Conservation (phyloP, 495 filamentous ascomycete species). For the Neurospora discreta region DNA sequence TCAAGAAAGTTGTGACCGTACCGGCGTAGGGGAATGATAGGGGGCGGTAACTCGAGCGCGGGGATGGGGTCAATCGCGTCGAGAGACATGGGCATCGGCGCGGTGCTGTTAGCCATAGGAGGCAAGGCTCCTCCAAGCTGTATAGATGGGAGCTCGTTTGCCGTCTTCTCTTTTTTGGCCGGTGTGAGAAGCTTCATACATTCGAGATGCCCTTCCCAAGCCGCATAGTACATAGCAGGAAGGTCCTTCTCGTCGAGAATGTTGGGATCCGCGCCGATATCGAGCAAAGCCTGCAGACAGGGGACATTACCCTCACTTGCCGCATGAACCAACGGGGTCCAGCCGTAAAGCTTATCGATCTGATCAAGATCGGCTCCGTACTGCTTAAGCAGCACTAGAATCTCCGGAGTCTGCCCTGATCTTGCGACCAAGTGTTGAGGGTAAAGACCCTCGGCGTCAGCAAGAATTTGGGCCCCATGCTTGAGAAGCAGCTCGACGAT, state of each 20-base stretch:
- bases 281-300: conserved; percentile 68
- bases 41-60: conserved; percentile 82
- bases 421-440: conserved; percentile 96
- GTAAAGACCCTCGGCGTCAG: conserved; percentile 91
- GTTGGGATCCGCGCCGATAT: conserved; percentile 60
- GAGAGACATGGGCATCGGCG: conserved; percentile 53
- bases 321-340: conserved; percentile 93
- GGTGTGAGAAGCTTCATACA: conserved; percentile 82
- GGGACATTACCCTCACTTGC: conserved; percentile 92
- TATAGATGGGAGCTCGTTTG: conserved; percentile 18
- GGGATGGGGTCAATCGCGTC: conserved; percentile 75
- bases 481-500: conserved; percentile 79
- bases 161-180: conserved; percentile 25
- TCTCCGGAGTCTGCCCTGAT: conserved; percentile 66
- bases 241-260: conserved; percentile 84
- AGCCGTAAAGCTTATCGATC: conserved; percentile 87
- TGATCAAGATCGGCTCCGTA: conserved; percentile 91
- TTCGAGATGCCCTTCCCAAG: conserved; percentile 93
- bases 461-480: conserved; percentile 61
- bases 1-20: conserved; percentile 99
- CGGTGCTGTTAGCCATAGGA: conserved; percentile 33
- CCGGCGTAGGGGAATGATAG: conserved; percentile 85
- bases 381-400: conserved; percentile 67
- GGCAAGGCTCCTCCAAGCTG: conserved; percentile 21
- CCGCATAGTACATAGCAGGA: conserved; percentile 94